phyloP scores from a whole-genome alignment of 441 rosid species.

The Jatropha podagrica region DNA sequence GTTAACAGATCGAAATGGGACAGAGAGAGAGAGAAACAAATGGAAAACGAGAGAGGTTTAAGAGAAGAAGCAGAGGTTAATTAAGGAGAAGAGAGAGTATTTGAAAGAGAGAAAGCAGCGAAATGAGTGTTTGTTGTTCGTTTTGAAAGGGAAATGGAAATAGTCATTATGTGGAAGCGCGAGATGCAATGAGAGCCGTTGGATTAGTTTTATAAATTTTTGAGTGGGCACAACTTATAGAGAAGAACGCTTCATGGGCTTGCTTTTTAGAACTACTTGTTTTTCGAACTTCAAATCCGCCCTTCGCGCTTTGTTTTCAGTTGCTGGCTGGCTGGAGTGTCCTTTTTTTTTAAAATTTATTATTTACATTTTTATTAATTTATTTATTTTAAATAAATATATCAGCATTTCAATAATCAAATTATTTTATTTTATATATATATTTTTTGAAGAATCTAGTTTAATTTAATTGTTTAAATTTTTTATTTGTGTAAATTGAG shows the following conservation, averaged over 20 bases:
- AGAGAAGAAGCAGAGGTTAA: conserved; percentile 12
- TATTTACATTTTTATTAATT: not conserved
- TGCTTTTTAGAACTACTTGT: too few relatives aligned
- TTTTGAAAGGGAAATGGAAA: not conserved
- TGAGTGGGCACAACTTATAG: conserved; percentile 18
- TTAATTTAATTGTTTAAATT: too few relatives aligned
- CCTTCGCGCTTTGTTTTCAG: not conserved
- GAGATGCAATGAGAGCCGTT: conserved; percentile 30
- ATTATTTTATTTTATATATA: too few relatives aligned
- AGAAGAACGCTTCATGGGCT: conserved; percentile 29
- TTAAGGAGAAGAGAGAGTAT: not conserved
- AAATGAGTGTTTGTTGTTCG: not conserved
- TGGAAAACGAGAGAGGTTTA: not conserved
- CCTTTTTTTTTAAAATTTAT: not conserved
- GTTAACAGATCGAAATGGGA: not conserved
- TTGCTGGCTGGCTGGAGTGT: not conserved
- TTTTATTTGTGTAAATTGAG: too few relatives aligned
- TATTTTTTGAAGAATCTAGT: too few relatives aligned
- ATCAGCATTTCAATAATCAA: too few relatives aligned
- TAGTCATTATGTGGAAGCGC: conserved; percentile 9
- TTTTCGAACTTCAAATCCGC: not conserved
- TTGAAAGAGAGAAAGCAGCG: not conserved
- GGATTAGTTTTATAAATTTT: conserved; percentile 15
- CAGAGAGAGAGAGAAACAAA: not conserved
- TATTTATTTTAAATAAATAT: not conserved